A percentile compares a stretch with the other conserved stretches of the same genome.
Evolutionary conservation across 768 basidiomycete genomes (phyloP).

Genomic region (Mycena crocata): DNA sequence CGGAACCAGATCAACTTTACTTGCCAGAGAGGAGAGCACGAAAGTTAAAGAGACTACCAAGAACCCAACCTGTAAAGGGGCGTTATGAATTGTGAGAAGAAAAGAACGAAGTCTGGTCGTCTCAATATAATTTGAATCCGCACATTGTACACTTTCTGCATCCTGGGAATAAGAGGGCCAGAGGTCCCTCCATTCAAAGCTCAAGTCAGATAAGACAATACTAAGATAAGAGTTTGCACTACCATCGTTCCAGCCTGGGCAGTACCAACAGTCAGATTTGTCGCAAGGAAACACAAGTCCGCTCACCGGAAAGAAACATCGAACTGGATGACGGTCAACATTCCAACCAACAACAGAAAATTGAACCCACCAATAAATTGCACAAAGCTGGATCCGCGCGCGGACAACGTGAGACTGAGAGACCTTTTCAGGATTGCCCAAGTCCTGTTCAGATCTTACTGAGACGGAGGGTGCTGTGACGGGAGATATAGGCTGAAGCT

Average conservation of each 20-base stretch:
- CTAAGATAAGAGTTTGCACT: neutral
- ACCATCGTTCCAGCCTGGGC: conserved; percentile 24
- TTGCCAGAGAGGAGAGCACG: conserved; percentile 53
- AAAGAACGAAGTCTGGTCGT: neutral
- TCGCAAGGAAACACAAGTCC: too few relatives aligned
- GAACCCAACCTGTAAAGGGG: conserved; percentile 55
- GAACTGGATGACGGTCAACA: neutral
- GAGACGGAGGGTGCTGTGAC: conserved; percentile 3
- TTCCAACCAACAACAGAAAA: neutral
- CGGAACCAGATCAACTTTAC: conserved; percentile 35
- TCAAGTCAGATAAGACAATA: neutral
- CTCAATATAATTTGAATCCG: neutral
- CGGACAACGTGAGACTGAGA: conserved; percentile 2
- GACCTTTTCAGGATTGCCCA: neutral
- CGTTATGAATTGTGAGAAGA: neutral
- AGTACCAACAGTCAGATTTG: too few relatives aligned
- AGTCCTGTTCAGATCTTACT: conserved; percentile 9
- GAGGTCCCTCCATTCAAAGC: neutral
- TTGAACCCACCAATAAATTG: conserved; percentile 16
- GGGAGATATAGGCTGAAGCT: conserved; percentile 9
- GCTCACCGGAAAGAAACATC: conserved; percentile 23
- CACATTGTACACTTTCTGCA: conserved; percentile 30
- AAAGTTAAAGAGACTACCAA: conserved; percentile 72
- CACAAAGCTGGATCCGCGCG: conserved; percentile 17
- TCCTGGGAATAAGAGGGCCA: conserved; percentile 30